Base-by-base conservation (phyloP, 1,284 basidiomycete genomes). In the Cryptococcus amylolentus region DNA sequence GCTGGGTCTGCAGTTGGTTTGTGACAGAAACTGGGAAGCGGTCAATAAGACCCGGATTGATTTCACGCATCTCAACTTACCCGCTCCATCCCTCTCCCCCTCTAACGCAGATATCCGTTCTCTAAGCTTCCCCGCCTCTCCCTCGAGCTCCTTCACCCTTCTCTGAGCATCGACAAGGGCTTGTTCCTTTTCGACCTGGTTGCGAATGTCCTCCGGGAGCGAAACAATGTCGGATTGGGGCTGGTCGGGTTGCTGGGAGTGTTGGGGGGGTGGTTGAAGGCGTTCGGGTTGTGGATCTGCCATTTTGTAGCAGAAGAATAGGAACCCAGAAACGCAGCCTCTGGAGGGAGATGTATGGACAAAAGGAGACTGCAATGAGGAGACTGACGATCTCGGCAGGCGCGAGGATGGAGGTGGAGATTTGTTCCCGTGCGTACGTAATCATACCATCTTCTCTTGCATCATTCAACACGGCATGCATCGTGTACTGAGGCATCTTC, bases 141-240 rank as follows among this genome's bases (percentile, higher is more conserved):
- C 61, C 43, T 73, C 66, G 18, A 75, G 64, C 37, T 65, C 60
- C 41, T 61, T 61, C 12, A 75, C 57, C 14, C 56, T 58, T 5
- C 62, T 57, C 44, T 73, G 66, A 18, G 71, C 63, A 60, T 77
- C 74, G 8, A 65, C 62, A 8, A 75, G 57, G 16, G 70, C 70
- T 51, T 77, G 73, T 45, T 78, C 73, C 12, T 69, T 64, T 61
- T 79, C 77, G 16, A 76, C 72, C 49, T 74, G 69, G 26, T 67
- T 60, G n/a, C 71, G 59, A 13, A 77, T 58, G 31, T 73, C 69
- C 13, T 64, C 65, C 26, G 61, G 55, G 26, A 43, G 49, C 20
- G 38, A 20, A 10, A 46, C 51, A 37, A 27, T 35, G 14, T 37
- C 18, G 23, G 23, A 45, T 28, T n/a, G 39, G 3, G 28, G 41